Base-by-base conservation (phyloP, 108 stramenopile species). In the Cyclostephanos invisitatus region DNA sequence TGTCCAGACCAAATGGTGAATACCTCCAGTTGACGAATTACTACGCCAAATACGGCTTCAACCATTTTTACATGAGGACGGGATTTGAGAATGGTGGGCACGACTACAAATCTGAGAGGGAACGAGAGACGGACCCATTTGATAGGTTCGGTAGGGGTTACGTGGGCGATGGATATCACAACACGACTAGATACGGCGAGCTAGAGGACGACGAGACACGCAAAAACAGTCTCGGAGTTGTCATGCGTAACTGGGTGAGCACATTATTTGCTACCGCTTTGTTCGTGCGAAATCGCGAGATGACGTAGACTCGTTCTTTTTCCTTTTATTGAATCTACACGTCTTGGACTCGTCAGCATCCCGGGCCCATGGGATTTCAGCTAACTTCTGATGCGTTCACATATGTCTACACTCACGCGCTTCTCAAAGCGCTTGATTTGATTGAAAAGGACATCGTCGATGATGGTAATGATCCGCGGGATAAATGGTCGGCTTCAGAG, bases 131-230 rank as follows among this genome's bases (percentile, higher is more conserved):
- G 0, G 72, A 80, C 53, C 67, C 62, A 36, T 69, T 80, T 46
- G 72, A 51, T 51, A 36, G 50, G 29, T 67, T 54, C 10, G 49
- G 49, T 48, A 22, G 77, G 83, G 77, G 72, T 7, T 21, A 35
- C 44, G 56, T 84, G 40, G 83, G 83, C 12, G 83, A 84, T 62
- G 81, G 81, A 32, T 84, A 84, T 56, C 83, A 84, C 47, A 81
- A 80, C 64, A 64, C 64, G 7, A 72, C 72, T 22, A 69, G 80
- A 6, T 83, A 83, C 46, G 83, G 85, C 11, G 80, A 83, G 46
- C 47, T 60, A 11, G 85, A 83, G 67, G 56, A 53, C 17, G 42
- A 77, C 50, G 53, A 68, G 27, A 18, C 28, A 42, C 27, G 81
- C 10, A 73, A 65, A 38, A 56, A 66, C 36, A 78, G 72, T 29